Evolutionary conservation across 1,284 basidiomycete genomes (phyloP).

Genomic region (Puccinia coronata): DNA sequence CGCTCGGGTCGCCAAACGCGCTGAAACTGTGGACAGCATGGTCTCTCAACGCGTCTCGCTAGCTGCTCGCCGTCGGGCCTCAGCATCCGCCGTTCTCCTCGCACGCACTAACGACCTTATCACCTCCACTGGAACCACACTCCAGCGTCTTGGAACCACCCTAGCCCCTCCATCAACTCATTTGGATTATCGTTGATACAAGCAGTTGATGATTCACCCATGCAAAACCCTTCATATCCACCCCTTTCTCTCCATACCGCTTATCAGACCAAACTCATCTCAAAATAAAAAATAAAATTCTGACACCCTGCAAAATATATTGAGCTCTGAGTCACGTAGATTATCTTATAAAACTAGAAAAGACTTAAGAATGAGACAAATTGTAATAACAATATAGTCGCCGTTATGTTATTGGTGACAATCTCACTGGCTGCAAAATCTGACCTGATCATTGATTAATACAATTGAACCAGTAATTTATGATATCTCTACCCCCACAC

Average conservation of each 20-base stretch:
- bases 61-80: neutral
- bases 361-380: too few species aligned
- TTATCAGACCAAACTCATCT: neutral
- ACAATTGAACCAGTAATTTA: neutral
- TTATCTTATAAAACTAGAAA: neutral
- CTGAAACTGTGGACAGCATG: neutral
- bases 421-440: neutral
- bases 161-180: slow-evolving; percentile 1
- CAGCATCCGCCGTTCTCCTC: slow-evolving; percentile 6
- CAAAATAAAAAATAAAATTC: neutral
- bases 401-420: neutral
- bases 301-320: neutral
- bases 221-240: neutral
- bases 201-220: neutral
- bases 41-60: neutral
- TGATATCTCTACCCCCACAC: neutral
- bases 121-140: slow-evolving; percentile 27
- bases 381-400: neutral
- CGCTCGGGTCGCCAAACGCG: neutral
- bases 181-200: neutral
- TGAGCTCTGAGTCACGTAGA: neutral
- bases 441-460: neutral
- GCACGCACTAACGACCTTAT: slow-evolving; percentile 19
- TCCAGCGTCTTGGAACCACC: slow-evolving; percentile 29
- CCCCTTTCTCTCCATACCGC: neutral